phyloP scores from a whole-genome alignment of 2,329 filamentous ascomycete species.

The Botrytis galanthina region DNA sequence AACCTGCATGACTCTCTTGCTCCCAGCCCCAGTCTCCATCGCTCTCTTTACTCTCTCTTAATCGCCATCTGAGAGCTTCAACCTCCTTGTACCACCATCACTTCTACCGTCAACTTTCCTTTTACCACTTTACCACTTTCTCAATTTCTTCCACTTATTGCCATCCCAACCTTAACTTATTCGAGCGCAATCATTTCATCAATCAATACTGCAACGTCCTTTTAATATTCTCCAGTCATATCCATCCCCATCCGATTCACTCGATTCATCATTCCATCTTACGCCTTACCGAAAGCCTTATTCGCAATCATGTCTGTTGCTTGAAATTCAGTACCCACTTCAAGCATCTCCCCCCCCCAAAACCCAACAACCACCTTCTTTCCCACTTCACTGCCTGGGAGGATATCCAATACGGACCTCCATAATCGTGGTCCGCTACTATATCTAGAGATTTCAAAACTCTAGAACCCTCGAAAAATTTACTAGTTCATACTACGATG shows the following conservation, averaged over 20 bases:
- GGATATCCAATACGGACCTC: slow-evolving; percentile 4
- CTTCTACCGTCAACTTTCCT: neutral
- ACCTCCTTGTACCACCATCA: slow-evolving; percentile 10
- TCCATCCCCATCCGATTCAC: neutral
- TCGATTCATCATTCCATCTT: neutral
- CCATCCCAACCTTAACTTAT: neutral
- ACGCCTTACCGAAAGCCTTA: slow-evolving; percentile 4
- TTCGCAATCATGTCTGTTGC: slow-evolving; percentile 14
- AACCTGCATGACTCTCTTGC: slow-evolving; percentile 6
- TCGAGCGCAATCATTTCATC: neutral
- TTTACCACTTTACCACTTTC: neutral
- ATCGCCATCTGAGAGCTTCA: slow-evolving; percentile 12
- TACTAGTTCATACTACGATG: slow-evolving; percentile 32
- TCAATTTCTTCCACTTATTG: too few relatives aligned
- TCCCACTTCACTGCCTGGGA: neutral
- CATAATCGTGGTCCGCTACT: neutral
- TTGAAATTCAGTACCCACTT: slow-evolving; percentile 16
- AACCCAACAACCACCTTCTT: neutral
- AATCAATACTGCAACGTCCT: neutral
- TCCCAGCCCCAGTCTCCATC: neutral
- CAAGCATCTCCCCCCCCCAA: neutral
- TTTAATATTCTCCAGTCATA: too few relatives aligned
- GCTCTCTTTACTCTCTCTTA: neutral
- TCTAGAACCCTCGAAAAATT: slow-evolving; percentile 10
- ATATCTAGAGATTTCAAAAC: neutral